Base-by-base conservation (phyloP, 2,329 filamentous ascomycete species). In the Penicillium sp. region DNA sequence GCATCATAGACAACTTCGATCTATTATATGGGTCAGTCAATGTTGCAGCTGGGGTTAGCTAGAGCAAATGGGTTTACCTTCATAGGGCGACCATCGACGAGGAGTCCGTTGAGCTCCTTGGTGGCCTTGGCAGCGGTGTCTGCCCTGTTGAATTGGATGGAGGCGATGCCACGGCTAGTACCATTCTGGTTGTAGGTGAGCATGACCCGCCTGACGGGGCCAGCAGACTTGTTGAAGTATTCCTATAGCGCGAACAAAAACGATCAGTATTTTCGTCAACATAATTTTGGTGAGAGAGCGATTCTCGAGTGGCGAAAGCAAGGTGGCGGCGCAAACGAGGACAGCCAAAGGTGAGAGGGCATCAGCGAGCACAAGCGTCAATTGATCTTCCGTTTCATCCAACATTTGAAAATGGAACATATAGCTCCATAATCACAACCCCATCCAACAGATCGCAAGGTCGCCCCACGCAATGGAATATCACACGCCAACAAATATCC, bases 181-280 rank as follows among this genome's bases (percentile, higher is more conserved):
- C 93, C 93, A 72, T 90, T 91, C 62, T 93, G 90, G 69, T 93
- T 94, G 78, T 99, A 99, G 49, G 90, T 91, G 68, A 99, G 82
- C 67, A 94, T 87, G 62, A 95, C 90, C 76, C 84, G 88, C 84
- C 95, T 97, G 77, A 97, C 90, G 61, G 89, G 85, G 66, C 92
- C 93, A 74, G 96, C 86, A 68, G 90, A 88, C 72, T 90, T 88
- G 71, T 82, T 79, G 76, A 99, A 97, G 78, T 97, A 99, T 80
- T 99, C 94, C 94, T 99, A 91, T 77, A 77, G 77, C 75, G 77
- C 76, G 75, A 80, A 67, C 30, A 22, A 52, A 66, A 59, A 70
- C 61, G 65, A 79, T 80, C 67, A 80, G 78, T 78, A 77, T 68
- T 70, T 67, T 61, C 61, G 69, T 61, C 56, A 59, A 65, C 22